phyloP scores from a whole-genome alignment of 805 yeast genomes.

The Metschnikowia koreensis region DNA sequence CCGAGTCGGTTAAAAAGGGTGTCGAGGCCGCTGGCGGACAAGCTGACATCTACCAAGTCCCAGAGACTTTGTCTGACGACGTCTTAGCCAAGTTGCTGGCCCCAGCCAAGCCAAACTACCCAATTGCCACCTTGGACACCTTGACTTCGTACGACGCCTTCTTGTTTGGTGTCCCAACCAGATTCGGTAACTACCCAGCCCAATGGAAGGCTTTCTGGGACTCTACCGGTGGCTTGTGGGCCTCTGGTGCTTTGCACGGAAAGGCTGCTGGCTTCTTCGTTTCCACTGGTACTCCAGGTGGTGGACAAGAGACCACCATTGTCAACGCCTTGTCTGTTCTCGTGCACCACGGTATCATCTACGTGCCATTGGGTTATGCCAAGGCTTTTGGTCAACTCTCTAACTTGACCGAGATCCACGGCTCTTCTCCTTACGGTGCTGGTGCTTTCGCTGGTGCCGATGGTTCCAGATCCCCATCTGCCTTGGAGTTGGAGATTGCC shows the following conservation, averaged over 20 bases:
- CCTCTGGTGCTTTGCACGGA: conserved; percentile 20
- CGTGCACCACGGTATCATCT: conserved; percentile 23
- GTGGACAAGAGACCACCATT: conserved; percentile 22
- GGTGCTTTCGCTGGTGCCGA: conserved; percentile 21
- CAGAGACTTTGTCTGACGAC: conserved; percentile 23
- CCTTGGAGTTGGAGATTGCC: conserved; percentile 24
- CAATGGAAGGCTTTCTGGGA: conserved; percentile 23
- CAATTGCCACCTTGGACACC: conserved; percentile 20
- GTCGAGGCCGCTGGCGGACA: conserved; percentile 59
- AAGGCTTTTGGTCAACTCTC: conserved; percentile 20
- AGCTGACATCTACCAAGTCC: conserved; percentile 31
- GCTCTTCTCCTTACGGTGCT: conserved; percentile 21
- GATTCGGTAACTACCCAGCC: conserved; percentile 22
- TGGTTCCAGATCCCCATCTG: conserved; percentile 21
- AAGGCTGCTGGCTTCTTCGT: conserved; percentile 20
- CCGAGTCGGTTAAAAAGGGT: conserved; percentile 68
- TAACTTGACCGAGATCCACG: conserved; percentile 20
- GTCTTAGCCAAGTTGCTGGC: conserved; percentile 20
- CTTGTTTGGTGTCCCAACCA: conserved; percentile 21
- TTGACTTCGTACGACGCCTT: conserved; percentile 21
- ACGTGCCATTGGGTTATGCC: conserved; percentile 22
- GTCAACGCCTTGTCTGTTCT: conserved; percentile 21
- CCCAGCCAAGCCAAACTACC: conserved; percentile 20
- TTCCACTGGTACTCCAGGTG: conserved; percentile 19
- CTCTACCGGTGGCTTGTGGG: conserved; percentile 22